Base-by-base conservation (phyloP, 371 early-diverging fungal species). In the Umbelopsis sp. region DNA sequence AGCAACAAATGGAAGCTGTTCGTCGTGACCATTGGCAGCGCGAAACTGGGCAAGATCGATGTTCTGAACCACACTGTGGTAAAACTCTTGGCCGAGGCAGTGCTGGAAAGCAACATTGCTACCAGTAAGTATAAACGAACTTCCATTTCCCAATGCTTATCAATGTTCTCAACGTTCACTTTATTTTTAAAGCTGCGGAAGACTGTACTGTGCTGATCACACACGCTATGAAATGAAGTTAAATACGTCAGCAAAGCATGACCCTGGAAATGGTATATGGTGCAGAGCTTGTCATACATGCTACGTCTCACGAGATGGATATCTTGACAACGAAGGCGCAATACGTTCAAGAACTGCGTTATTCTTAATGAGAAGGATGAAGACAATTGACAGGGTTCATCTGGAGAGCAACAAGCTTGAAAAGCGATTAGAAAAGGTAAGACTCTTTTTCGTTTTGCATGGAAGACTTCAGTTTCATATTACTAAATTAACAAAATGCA, bases 331-430 rank as follows among this genome's bases (percentile, higher is more conserved):
- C 41, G 77, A 81, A 48, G 92, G 91, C 74, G 82, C 73, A 11
- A 80, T 76, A 20, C 80, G 88, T 22, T 80, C 67, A 29, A 76
- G 76, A 52, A 89, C 92, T 8, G 75, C 78, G 0, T 63, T 67
- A 14, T 94, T 93, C 73, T 68, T 85, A 41, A 85, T 84, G 45
- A 69, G 79, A 65, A 79, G 96, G 63, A 83, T 77, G 44, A 83
- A 76, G 53, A 82, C 82, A 10, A 85, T 90, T 12, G 92, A 91
- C 57, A 80, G 82, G 46, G 86, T 91, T 5, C 86, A 86, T 69
- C 71, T 97, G 63, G 96, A 96, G 65, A 87, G 87, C 18, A 97
- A 95, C 74, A 87, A 94, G 64, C 76, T 96, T 9, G 95, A 95
- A 71, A 92, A 93, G 75, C 82, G 97, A 14, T 77, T 96, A 65